Conservation (phyloP, 495 filamentous ascomycete species). For the Aspergillus cavernicola region DNA sequence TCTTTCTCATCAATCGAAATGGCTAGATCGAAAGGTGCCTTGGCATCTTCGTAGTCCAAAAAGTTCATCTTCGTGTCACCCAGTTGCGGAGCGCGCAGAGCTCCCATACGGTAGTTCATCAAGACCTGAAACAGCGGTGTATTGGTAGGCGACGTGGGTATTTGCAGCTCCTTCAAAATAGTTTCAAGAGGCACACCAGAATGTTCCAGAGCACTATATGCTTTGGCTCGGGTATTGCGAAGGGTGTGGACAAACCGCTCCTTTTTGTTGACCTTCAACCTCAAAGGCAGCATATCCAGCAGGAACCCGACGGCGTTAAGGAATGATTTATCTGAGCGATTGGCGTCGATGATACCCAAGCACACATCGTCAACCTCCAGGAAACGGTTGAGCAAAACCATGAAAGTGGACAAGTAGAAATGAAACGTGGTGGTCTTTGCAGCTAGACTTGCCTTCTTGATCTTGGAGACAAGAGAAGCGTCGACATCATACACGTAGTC, state of each 20-base stretch:
- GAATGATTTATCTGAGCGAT: constrained; percentile 1
- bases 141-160: neutral
- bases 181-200: neutral
- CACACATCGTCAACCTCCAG: neutral
- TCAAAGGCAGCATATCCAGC: neutral
- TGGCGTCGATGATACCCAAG: constrained; percentile 34
- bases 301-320: neutral
- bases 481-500: no score
- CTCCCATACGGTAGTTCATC: neutral
- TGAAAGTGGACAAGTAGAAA: constrained; percentile 2
- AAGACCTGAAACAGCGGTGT: neutral
- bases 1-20: no score
- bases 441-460: neutral
- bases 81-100: neutral
- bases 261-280: neutral
- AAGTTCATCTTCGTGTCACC: neutral
- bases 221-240: neutral
- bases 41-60: neutral
- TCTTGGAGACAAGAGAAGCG: neutral
- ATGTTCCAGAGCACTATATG: neutral
- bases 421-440: neutral
- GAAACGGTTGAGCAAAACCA: neutral
- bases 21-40: neutral
- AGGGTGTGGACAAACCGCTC: neutral
- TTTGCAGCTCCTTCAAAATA: neutral